These are phyloP conservation scores for Penicillium daleae DNA, from an alignment of 495 filamentous ascomycete genomes.

Conservation along the genomic window DNA sequence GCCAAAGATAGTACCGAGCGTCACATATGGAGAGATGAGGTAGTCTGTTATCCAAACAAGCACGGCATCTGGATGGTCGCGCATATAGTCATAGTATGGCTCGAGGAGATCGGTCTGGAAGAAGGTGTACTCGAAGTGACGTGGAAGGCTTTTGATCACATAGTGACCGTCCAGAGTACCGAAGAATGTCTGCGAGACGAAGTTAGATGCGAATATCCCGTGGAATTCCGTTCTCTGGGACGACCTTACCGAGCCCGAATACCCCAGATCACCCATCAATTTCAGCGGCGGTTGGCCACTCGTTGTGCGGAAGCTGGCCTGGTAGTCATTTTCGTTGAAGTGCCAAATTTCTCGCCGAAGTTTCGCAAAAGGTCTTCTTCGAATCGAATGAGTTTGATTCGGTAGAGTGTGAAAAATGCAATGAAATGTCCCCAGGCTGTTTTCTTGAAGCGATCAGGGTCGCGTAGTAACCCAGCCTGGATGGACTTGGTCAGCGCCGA, in stretches of 20 bases:
- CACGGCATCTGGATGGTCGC: constrained; percentile 54
- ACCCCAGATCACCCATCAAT: constrained; percentile 60
- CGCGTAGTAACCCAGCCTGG: constrained; percentile 37
- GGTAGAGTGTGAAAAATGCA: constrained; percentile 42
- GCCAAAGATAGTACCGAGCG: constrained; percentile 58
- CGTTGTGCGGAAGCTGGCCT: constrained; percentile 50
- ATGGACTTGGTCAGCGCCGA: constrained; percentile 40
- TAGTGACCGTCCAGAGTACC: constrained; percentile 60
- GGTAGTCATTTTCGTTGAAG: constrained; percentile 59
- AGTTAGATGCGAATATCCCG: not conserved
- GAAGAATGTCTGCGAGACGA: constrained; percentile 62
- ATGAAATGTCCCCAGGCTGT: constrained; percentile 32
- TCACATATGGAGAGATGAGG: constrained; percentile 53
- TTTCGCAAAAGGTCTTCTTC: constrained; percentile 32
- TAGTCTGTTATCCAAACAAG: constrained; percentile 73
- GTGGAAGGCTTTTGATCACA: constrained; percentile 68
- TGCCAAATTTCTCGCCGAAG: constrained; percentile 51
- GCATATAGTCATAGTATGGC: constrained; percentile 65
- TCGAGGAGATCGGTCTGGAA: constrained; percentile 65
- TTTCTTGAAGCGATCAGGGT: constrained; percentile 34
- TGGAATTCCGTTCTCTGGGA: not conserved
- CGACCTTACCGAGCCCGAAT: constrained; percentile 57
- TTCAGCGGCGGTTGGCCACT: constrained; percentile 40
- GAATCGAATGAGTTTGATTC: constrained; percentile 39
- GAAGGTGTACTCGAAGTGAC: constrained; percentile 68